Evolutionary conservation across 2,329 filamentous ascomycete species (phyloP).

Genomic region (Pseudogymnoascus sp.): DNA sequence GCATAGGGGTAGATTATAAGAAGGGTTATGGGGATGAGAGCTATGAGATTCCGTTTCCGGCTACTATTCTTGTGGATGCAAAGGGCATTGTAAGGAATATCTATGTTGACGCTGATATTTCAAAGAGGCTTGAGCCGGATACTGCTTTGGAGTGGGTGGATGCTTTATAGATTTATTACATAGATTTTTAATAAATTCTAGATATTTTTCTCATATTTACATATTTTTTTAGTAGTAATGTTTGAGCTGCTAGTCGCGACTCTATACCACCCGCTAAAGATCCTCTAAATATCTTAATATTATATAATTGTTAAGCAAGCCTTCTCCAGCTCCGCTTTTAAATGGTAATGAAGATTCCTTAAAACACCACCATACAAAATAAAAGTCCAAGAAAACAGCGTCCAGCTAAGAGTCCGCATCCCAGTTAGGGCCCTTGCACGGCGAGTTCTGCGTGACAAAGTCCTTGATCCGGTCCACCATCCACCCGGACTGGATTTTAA

Average conservation of each 20-base stretch:
- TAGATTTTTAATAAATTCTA: background rate
- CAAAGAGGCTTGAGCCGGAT: conserved; percentile 31
- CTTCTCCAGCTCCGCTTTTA: background rate
- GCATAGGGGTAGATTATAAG: conserved; percentile 28
- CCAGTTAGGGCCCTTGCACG: background rate
- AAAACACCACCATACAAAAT: background rate
- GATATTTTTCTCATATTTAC: background rate
- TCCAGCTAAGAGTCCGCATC: background rate
- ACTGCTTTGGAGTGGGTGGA: conserved; percentile 31
- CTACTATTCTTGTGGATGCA: conserved; percentile 32
- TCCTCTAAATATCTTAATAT: background rate
- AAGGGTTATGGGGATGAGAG: conserved; percentile 32
- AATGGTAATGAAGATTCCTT: background rate
- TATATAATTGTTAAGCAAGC: background rate
- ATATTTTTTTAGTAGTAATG: background rate
- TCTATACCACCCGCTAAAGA: background rate
- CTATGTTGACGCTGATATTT: conserved; percentile 32
- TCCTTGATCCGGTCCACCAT: conserved; percentile 8
- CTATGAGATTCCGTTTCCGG: conserved; percentile 32
- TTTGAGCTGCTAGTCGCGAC: background rate
- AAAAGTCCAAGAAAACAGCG: background rate
- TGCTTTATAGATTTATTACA: conserved; percentile 14
- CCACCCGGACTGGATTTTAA: conserved; percentile 11
- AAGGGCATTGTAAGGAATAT: conserved; percentile 31
- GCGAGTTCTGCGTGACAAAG: background rate